A percentile compares a stretch with the other conserved stretches of the same genome.
These are phyloP conservation scores for Stenocarpella maydis DNA, from an alignment of 2,329 filamentous ascomycete species.

Conservation along the genomic window DNA sequence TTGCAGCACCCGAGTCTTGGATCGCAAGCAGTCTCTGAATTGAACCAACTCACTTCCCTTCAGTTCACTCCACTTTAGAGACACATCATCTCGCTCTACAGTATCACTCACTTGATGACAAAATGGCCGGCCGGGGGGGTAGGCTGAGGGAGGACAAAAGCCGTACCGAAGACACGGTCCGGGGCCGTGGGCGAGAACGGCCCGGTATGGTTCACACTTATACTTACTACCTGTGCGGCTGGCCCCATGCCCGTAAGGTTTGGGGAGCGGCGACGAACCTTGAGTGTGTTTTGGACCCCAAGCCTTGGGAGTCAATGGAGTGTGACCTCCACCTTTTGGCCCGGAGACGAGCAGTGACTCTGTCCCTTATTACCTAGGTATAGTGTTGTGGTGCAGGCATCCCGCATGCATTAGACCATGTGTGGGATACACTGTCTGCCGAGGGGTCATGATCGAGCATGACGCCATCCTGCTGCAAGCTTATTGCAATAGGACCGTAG, in stretches of 20 bases:
- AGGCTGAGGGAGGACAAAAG: too few species aligned
- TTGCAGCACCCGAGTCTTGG: too few species aligned
- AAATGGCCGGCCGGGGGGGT: too few species aligned
- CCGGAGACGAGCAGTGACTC: neutral
- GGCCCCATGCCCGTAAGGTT: neutral
- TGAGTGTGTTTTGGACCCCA: too few species aligned
- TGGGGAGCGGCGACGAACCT: neutral
- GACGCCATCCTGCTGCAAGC: slow-evolving; percentile 20
- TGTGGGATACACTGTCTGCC: too few species aligned
- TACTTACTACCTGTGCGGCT: neutral
- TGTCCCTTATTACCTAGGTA: too few species aligned
- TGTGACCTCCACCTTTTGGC: too few species aligned
- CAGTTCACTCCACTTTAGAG: neutral
- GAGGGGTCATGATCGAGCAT: slow-evolving; percentile 3
- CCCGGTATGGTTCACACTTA: too few species aligned
- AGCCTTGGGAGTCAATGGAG: neutral
- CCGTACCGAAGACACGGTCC: neutral
- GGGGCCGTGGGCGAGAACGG: neutral
- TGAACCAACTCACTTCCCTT: too few species aligned
- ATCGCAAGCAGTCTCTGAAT: neutral
- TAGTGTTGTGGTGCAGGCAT: neutral
- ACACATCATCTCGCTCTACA: too few species aligned
- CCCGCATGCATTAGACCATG: neutral
- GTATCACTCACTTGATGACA: too few species aligned
- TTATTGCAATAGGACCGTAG: neutral